Conservation (phyloP, 768 basidiomycete species). For the Hirschioporus abietinus region DNA sequence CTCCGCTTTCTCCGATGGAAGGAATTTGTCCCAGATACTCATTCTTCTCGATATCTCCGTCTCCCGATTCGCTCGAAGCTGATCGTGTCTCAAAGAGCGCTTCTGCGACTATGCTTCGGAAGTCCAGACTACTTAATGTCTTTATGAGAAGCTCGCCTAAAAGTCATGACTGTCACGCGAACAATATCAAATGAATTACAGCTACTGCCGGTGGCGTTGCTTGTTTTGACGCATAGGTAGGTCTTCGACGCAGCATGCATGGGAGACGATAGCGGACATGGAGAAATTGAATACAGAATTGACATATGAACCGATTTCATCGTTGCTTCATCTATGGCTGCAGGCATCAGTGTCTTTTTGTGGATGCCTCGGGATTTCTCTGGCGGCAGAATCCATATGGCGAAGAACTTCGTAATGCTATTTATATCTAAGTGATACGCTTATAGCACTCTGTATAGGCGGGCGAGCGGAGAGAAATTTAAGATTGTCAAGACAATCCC, state of each 20-base stretch:
- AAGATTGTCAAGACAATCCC: not conserved
- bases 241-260: not conserved
- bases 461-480: not conserved
- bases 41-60: not conserved
- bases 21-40: not conserved
- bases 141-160: not conserved
- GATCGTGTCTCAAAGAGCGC: not conserved
- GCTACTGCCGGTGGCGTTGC: not conserved
- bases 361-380: too few species aligned
- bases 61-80: not conserved
- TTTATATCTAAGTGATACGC: not conserved
- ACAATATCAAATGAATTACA: not conserved
- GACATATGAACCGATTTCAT: not conserved
- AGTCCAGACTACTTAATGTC: not conserved
- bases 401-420: not conserved
- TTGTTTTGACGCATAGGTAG: not conserved
- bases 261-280: not conserved
- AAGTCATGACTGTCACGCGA: not conserved
- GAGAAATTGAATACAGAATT: not conserved
- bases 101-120: not conserved
- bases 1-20: not conserved
- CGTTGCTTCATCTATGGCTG: not conserved
- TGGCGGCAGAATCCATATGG: too few species aligned
- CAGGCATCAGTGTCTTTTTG: not conserved
- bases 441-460: not conserved